Conservation (phyloP, 2,329 filamentous ascomycete genomes). For the Alternaria novae-zelandiae region DNA sequence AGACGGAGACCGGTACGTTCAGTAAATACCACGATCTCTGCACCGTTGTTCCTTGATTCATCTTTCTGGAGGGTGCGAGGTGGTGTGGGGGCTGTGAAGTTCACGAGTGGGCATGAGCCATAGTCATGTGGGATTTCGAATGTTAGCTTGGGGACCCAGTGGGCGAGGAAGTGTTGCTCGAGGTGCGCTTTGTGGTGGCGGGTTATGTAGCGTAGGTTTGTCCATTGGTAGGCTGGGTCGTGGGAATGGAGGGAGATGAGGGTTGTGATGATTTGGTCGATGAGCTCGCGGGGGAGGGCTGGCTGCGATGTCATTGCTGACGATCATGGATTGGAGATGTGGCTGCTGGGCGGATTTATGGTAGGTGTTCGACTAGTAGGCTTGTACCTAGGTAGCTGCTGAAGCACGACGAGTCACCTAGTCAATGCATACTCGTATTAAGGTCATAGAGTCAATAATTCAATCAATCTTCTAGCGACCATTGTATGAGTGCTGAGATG, state of each 20-base stretch:
- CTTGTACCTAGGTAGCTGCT: not conserved
- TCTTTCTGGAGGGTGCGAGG: no score
- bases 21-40: no score
- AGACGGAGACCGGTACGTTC: no score
- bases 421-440: not conserved
- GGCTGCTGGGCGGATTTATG: no score
- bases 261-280: conserved; percentile 6
- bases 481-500: not conserved
- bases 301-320: not conserved
- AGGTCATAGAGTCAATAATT: not conserved
- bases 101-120: no score
- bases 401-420: not conserved
- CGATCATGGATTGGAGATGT: not conserved
- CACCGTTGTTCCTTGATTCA: no score
- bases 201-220: conserved; percentile 6
- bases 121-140: not conserved
- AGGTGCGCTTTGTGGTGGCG: not conserved
- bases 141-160: conserved; percentile 6
- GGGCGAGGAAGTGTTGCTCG: conserved; percentile 5
- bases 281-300: conserved; percentile 5
- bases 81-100: no score
- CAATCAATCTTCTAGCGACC: not conserved
- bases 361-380: not conserved
- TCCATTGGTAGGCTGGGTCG: conserved; percentile 14
- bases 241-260: conserved; percentile 3